Evolutionary conservation across 2,329 filamentous ascomycete genomes (phyloP).

Genomic region (Neocatenulostroma microsporum): DNA sequence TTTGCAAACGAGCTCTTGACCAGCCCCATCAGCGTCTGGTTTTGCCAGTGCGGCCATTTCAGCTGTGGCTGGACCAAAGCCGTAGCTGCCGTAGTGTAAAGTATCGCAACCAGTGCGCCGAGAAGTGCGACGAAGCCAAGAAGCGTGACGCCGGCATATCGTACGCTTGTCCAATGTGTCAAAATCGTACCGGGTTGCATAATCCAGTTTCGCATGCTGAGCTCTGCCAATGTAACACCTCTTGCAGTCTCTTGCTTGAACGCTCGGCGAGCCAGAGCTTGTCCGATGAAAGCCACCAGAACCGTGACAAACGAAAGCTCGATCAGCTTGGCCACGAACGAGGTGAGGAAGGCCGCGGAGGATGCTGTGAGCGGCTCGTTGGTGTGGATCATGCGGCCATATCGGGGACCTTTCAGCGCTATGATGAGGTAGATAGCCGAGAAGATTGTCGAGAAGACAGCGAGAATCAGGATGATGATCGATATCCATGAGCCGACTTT

Average conservation of each 20-base stretch:
- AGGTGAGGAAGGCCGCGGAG: slow-evolving; percentile 59
- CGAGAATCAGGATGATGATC: slow-evolving; percentile 36
- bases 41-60: slow-evolving; percentile 49
- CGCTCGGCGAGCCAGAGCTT: slow-evolving; percentile 63
- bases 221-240: slow-evolving; percentile 66
- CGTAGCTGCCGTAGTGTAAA: slow-evolving; percentile 71
- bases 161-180: slow-evolving; percentile 58
- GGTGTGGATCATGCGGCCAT: slow-evolving; percentile 50
- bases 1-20: slow-evolving; percentile 60
- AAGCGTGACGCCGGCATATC: slow-evolving; percentile 55
- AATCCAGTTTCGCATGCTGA: slow-evolving; percentile 68
- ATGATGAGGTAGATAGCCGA: slow-evolving; percentile 60
- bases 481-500: slow-evolving; percentile 50
- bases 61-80: slow-evolving; percentile 68
- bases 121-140: slow-evolving; percentile 58
- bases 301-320: slow-evolving; percentile 72
- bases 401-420: slow-evolving; percentile 56
- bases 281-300: slow-evolving; percentile 66
- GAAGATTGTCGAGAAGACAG: slow-evolving; percentile 56
- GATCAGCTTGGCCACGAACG: slow-evolving; percentile 65
- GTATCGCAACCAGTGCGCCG: slow-evolving; percentile 57
- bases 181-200: slow-evolving; percentile 55
- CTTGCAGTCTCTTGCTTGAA: slow-evolving; percentile 44
- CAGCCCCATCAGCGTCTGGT: slow-evolving; percentile 45
- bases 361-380: slow-evolving; percentile 48